Conservation (phyloP, 768 basidiomycete species). For the Tremella yokohamensis region DNA sequence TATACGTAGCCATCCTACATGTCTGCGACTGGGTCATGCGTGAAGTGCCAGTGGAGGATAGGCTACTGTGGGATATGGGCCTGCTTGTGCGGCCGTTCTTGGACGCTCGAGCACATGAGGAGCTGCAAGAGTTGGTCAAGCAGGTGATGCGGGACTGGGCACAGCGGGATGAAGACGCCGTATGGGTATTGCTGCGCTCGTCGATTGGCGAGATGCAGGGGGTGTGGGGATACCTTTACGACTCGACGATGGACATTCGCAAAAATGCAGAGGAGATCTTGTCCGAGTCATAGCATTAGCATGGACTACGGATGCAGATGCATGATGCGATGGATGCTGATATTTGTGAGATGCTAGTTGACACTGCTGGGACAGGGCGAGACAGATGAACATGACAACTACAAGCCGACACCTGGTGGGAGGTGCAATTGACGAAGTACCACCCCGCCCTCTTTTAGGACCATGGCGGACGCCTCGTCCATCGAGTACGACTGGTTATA, state of each 20-base stretch:
- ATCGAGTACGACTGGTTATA: slow-evolving; percentile 95
- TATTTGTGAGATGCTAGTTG: not conserved
- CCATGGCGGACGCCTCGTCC: slow-evolving; percentile 77
- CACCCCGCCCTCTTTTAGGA: slow-evolving; percentile 80
- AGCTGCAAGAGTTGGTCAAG: slow-evolving; percentile 66
- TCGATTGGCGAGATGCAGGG: slow-evolving; percentile 24
- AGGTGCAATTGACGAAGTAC: slow-evolving; percentile 61
- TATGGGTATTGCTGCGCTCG: slow-evolving; percentile 68
- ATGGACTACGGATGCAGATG: not conserved
- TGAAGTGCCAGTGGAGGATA: slow-evolving; percentile 66
- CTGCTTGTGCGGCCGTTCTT: slow-evolving; percentile 74
- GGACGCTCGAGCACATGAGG: slow-evolving; percentile 63
- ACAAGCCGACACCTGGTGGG: slow-evolving; percentile 15
- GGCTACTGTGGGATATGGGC: slow-evolving; percentile 74
- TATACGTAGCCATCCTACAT: slow-evolving; percentile 70
- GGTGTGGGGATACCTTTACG: slow-evolving; percentile 30
- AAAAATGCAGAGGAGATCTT: slow-evolving; percentile 23
- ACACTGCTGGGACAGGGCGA: not conserved
- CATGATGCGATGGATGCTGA: slow-evolving; percentile 1
- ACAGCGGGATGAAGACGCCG: slow-evolving; percentile 68
- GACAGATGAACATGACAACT: not conserved
- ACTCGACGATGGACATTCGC: slow-evolving; percentile 29
- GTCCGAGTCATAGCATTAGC: not conserved
- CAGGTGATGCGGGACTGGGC: slow-evolving; percentile 64
- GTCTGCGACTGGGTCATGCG: slow-evolving; percentile 68